A percentile compares a stretch with the other conserved stretches of the same genome.
phyloP scores from a whole-genome alignment of 495 filamentous ascomycete species.

The Penicillium coffeae region DNA sequence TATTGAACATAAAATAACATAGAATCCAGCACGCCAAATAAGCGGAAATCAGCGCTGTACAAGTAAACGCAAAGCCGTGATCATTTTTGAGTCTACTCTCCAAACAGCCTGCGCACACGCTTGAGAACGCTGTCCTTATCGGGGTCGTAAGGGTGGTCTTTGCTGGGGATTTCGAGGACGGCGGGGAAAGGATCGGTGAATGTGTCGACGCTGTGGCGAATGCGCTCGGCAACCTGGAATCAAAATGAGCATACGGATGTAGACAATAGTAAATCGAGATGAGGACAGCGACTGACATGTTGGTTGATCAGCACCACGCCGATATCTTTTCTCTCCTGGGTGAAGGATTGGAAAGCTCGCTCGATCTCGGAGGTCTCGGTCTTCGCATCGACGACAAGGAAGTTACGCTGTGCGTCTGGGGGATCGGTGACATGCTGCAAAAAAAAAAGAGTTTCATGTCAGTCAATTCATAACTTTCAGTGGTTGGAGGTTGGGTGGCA shows the following conservation, averaged over 20 bases:
- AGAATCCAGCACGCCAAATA: no score
- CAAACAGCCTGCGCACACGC: slow-evolving; percentile 86
- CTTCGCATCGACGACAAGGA: slow-evolving; percentile 91
- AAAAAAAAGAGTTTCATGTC: background rate
- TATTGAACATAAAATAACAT: no score
- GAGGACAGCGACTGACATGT: slow-evolving; percentile 60
- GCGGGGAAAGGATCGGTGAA: slow-evolving; percentile 55
- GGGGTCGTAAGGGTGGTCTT: slow-evolving; percentile 98
- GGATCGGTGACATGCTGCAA: slow-evolving; percentile 68
- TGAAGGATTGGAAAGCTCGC: slow-evolving; percentile 85
- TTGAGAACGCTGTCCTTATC: slow-evolving; percentile 98
- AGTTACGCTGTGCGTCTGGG: slow-evolving; percentile 91
- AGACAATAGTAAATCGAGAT: background rate
- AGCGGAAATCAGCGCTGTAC: slow-evolving; percentile 1
- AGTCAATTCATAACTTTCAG: background rate
- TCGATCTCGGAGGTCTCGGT: slow-evolving; percentile 87
- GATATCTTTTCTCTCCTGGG: slow-evolving; percentile 87
- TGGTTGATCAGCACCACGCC: slow-evolving; percentile 96
- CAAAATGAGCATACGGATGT: background rate
- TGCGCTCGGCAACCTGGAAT: slow-evolving; percentile 81
- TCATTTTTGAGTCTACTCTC: slow-evolving; percentile 57
- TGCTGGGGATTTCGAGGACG: slow-evolving; percentile 91
- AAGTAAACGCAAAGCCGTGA: slow-evolving; percentile 5
- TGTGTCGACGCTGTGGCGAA: slow-evolving; percentile 65
- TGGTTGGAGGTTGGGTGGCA: background rate